A percentile compares a stretch with the other conserved stretches of the same genome.
phyloP scores from a whole-genome alignment of 345 rosid genomes.

The Noccaea bulbosa region DNA sequence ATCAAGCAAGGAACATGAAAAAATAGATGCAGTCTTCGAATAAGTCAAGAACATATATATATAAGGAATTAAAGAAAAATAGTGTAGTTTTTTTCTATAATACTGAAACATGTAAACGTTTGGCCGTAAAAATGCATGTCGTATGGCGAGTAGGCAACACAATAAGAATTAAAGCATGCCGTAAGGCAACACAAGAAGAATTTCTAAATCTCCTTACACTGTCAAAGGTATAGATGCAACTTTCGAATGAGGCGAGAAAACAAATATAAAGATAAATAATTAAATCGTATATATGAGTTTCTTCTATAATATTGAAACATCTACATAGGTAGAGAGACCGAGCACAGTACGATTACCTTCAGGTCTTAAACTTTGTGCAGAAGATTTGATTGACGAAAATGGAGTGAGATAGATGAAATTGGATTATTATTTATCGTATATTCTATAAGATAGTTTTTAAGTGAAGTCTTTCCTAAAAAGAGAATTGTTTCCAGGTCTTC shows the following conservation, averaged over 20 bases:
- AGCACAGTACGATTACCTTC: not conserved
- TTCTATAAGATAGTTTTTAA: no score
- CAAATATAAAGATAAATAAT: not conserved
- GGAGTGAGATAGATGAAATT: not conserved
- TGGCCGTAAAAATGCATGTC: no score
- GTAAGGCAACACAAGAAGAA: not conserved
- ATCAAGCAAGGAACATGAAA: not conserved
- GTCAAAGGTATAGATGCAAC: not conserved
- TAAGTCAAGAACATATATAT: not conserved
- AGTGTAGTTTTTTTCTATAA: not conserved
- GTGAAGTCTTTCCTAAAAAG: no score
- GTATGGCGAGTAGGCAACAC: no score
- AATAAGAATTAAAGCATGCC: not conserved
- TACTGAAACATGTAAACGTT: constrained; percentile 7
- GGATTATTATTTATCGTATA: no score
- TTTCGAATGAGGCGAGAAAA: not conserved
- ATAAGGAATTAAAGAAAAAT: not conserved
- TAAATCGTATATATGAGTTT: not conserved
- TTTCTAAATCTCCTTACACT: not conserved
- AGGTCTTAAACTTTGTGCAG: not conserved
- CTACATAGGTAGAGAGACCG: not conserved
- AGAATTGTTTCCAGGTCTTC: no score
- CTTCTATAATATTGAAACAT: not conserved
- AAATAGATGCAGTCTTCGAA: not conserved
- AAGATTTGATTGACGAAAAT: not conserved